Evolutionary conservation across 2,329 filamentous ascomycete genomes (phyloP).

Genomic region (Aureobasidium vineae): DNA sequence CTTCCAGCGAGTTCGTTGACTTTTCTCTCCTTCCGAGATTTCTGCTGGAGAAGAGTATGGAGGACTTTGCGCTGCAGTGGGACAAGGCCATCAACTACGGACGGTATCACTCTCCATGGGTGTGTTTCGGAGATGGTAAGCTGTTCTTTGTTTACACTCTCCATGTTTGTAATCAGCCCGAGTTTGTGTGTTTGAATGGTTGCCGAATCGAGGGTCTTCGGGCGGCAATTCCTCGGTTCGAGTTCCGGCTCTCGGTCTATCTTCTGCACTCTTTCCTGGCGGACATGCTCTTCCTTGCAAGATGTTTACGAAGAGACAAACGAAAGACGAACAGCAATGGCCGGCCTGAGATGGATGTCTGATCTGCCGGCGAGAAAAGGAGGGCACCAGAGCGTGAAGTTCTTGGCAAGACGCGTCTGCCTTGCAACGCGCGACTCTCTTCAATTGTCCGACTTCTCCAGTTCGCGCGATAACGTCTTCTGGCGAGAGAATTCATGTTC

Average conservation of each 20-base stretch:
- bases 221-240: background rate
- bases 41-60: constrained; percentile 89
- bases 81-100: constrained; percentile 90
- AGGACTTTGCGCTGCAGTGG: constrained; percentile 96
- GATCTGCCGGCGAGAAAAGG: too few species aligned
- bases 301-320: background rate
- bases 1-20: constrained; percentile 92
- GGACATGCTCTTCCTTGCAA: background rate
- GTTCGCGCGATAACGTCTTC: too few species aligned
- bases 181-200: background rate
- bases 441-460: too few species aligned
- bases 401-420: too few species aligned
- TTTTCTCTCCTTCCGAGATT: constrained; percentile 91
- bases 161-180: background rate
- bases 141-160: background rate
- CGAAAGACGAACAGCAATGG: background rate
- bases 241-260: background rate
- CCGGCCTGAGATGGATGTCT: background rate
- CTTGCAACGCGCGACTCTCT: too few species aligned
- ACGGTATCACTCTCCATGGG: background rate
- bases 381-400: too few species aligned
- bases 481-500: too few species aligned
- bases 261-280: background rate
- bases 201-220: background rate
- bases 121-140: background rate